Evolutionary conservation across 1,139 yeast species (phyloP).

Genomic region (Candida sanyaensis): DNA sequence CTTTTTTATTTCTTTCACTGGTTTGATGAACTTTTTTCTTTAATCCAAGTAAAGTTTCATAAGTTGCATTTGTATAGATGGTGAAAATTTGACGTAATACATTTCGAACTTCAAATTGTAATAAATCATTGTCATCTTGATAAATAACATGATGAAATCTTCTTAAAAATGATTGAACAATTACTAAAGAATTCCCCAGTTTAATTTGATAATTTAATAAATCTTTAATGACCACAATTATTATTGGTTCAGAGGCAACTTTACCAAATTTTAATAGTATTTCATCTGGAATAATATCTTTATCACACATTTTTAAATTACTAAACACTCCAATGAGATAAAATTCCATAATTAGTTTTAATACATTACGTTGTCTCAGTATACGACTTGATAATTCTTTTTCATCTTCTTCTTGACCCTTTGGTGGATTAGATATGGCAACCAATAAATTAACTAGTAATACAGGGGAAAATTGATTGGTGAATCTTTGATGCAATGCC

Average conservation of each 20-base stretch:
- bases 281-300: slow-evolving; percentile 26
- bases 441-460: slow-evolving; percentile 51
- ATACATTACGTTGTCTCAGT: slow-evolving; percentile 48
- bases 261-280: slow-evolving; percentile 22
- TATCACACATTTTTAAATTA: slow-evolving; percentile 34
- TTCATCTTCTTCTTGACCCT: slow-evolving; percentile 25
- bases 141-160: slow-evolving; percentile 38
- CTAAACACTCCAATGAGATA: slow-evolving; percentile 61
- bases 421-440: slow-evolving; percentile 42
- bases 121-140: slow-evolving; percentile 13
- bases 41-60: slow-evolving; percentile 34
- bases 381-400: slow-evolving; percentile 48
- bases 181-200: slow-evolving; percentile 46
- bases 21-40: slow-evolving; percentile 36
- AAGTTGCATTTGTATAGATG: slow-evolving; percentile 50
- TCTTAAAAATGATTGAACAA: slow-evolving; percentile 54
- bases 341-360: slow-evolving; percentile 63
- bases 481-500: slow-evolving; percentile 77
- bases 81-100: slow-evolving; percentile 36
- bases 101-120: slow-evolving; percentile 16
- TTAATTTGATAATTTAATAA: slow-evolving; percentile 50
- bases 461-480: slow-evolving; percentile 50
- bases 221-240: slow-evolving; percentile 55
- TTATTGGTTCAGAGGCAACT: slow-evolving; percentile 34
- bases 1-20: slow-evolving; percentile 46